Percentiles rank a stretch among this genome's conserved stretches.
phyloP scores from a whole-genome alignment of 495 filamentous ascomycete genomes.

The Aspergillus haitiensis region DNA sequence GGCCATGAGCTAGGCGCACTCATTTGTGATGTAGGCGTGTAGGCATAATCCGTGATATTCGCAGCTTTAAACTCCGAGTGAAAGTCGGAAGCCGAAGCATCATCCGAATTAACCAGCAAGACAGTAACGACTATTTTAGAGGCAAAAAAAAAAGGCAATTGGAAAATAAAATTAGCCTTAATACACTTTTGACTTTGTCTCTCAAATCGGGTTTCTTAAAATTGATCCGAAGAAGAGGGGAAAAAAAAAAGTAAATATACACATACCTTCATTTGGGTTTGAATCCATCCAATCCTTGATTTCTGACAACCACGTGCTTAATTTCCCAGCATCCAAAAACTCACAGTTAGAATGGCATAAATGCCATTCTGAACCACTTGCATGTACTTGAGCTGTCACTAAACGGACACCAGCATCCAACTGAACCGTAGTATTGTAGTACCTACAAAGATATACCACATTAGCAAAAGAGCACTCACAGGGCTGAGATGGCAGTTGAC shows the following conservation, averaged over 20 bases:
- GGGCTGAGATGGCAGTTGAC: background rate
- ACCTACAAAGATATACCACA: constrained; percentile 33
- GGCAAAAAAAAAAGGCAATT: background rate
- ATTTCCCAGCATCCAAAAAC: constrained; percentile 64
- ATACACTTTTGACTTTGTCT: too few species aligned
- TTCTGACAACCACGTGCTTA: constrained; percentile 59
- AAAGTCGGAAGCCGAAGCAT: constrained; percentile 54
- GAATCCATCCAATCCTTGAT: constrained; percentile 68
- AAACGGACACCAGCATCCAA: constrained; percentile 70
- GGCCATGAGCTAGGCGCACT: constrained; percentile 59
- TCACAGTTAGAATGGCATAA: constrained; percentile 67
- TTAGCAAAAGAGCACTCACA: constrained; percentile 11
- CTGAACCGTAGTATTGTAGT: constrained; percentile 69
- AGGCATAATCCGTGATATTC: constrained; percentile 63
- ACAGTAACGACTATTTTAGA: constrained; percentile 62
- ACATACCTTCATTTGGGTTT: constrained; percentile 63
- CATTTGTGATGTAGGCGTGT: constrained; percentile 49
- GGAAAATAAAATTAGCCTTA: too few species aligned
- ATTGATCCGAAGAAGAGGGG: too few species aligned
- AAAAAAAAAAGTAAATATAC: background rate
- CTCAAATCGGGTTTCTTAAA: background rate
- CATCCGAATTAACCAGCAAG: constrained; percentile 70
- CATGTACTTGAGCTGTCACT: constrained; percentile 71
- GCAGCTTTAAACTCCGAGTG: constrained; percentile 56
- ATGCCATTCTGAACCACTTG: constrained; percentile 53